Percentiles rank a stretch among this genome's conserved stretches.
Evolutionary conservation across 2,329 filamentous ascomycete genomes (phyloP).

Genomic region (Stagonosporopsis vannaccii): DNA sequence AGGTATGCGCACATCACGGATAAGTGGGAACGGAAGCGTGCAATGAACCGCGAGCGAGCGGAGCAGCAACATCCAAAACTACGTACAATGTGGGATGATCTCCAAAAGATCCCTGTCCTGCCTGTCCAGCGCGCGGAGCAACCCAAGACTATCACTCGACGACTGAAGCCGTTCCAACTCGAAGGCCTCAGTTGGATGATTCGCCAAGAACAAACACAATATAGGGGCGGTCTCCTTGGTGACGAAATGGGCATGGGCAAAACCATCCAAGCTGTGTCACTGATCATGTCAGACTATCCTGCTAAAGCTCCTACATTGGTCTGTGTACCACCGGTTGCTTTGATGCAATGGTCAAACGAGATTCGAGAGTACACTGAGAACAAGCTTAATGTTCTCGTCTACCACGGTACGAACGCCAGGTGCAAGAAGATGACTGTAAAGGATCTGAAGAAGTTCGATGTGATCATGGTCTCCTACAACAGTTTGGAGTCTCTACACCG

Average conservation of each 20-base stretch:
- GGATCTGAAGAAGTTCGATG: constrained; percentile 82
- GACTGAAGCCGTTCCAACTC: constrained; percentile 90
- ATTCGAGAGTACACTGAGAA: constrained; percentile 77
- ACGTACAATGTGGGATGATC: constrained; percentile 81
- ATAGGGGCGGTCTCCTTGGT: constrained; percentile 88
- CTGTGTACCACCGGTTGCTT: constrained; percentile 87
- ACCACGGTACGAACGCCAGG: constrained; percentile 85
- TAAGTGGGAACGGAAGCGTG: constrained; percentile 57
- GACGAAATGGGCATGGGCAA: constrained; percentile 99
- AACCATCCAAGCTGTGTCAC: constrained; percentile 95
- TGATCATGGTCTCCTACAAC: constrained; percentile 97
- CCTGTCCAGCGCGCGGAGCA: constrained; percentile 71
- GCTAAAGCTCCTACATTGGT: constrained; percentile 83
- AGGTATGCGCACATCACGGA: constrained; percentile 47
- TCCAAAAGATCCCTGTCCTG: constrained; percentile 73
- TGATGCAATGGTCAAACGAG: constrained; percentile 86
- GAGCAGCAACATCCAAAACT: constrained; percentile 81
- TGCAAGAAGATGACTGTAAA: constrained; percentile 77
- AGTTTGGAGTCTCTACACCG: constrained; percentile 89
- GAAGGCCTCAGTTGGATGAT: constrained; percentile 96
- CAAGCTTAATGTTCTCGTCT: constrained; percentile 87
- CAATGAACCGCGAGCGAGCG: constrained; percentile 67
- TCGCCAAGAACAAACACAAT: constrained; percentile 83
- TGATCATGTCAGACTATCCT: constrained; percentile 98
- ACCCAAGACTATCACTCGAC: constrained; percentile 78